Conservation (phyloP, 2,329 filamentous ascomycete genomes). For the Neofusicoccum umdonicola region DNA sequence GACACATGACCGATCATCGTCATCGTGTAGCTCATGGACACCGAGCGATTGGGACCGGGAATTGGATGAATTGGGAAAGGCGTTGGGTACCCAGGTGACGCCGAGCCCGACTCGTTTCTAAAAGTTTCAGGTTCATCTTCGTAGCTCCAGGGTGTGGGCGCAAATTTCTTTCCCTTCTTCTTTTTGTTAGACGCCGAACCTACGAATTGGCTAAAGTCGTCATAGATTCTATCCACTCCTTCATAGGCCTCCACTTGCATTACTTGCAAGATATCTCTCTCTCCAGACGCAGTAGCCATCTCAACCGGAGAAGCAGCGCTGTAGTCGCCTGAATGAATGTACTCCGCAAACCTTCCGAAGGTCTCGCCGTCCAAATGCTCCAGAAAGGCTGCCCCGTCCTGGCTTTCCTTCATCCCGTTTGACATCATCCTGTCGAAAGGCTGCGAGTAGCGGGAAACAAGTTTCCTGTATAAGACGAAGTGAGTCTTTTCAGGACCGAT, state of each 20-base stretch:
- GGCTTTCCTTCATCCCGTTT: conserved; percentile 1
- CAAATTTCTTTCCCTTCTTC: too few species aligned
- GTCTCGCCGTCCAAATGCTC: background rate
- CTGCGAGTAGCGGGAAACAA: background rate
- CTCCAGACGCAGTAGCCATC: background rate
- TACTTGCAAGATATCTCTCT: background rate
- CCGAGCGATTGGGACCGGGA: background rate
- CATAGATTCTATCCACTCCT: too few species aligned
- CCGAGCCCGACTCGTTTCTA: too few species aligned
- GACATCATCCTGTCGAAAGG: background rate
- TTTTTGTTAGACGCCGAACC: too few species aligned
- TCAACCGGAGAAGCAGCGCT: background rate
- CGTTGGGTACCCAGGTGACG: too few species aligned
- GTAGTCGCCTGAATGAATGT: background rate
- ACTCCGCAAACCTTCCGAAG: background rate
- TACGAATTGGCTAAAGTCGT: too few species aligned
- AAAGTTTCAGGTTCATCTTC: too few species aligned
- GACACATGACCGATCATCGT: background rate
- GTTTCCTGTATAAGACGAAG: background rate
- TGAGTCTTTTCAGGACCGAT: background rate
- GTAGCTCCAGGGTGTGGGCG: too few species aligned
- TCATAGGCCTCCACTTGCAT: too few species aligned
- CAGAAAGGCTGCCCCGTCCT: background rate
- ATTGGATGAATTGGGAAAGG: background rate
- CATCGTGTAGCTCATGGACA: background rate